Evolutionary conservation across 352 stramenopile genomes (phyloP).

Genomic region (Peronosclerospora sorghi): DNA sequence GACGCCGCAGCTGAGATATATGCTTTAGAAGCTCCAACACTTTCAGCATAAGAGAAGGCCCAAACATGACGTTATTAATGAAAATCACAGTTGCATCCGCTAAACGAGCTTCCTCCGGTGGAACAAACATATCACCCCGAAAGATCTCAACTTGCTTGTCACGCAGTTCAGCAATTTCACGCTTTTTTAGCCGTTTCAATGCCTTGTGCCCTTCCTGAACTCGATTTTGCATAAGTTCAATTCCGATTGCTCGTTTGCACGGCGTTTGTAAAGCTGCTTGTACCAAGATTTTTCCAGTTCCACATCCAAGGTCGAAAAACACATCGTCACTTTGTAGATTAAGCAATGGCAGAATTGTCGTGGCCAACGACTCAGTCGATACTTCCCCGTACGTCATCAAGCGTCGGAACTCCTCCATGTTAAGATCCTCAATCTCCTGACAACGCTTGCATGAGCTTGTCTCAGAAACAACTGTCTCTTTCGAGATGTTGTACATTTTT

Average conservation of each 20-base stretch:
- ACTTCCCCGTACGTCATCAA: slow-evolving; percentile 80
- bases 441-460: slow-evolving; percentile 50
- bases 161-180: slow-evolving; percentile 25
- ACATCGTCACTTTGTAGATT: slow-evolving; percentile 53
- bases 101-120: slow-evolving; percentile 36
- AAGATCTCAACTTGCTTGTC: slow-evolving; percentile 53
- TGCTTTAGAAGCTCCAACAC: slow-evolving; percentile 49
- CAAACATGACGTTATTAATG: slow-evolving; percentile 83
- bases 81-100: slow-evolving; percentile 76
- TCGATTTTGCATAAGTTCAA: slow-evolving; percentile 82
- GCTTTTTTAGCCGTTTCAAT: slow-evolving; percentile 34
- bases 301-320: slow-evolving; percentile 77
- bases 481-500: slow-evolving; percentile 63
- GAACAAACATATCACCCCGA: slow-evolving; percentile 63
- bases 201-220: slow-evolving; percentile 47
- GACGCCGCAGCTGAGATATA: slow-evolving; percentile 48
- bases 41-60: slow-evolving; percentile 62
- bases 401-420: slow-evolving; percentile 47
- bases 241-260: slow-evolving; percentile 52
- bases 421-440: slow-evolving; percentile 59
- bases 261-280: slow-evolving; percentile 62
- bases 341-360: slow-evolving; percentile 55
- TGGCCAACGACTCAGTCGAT: slow-evolving; percentile 48
- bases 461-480: slow-evolving; percentile 46
- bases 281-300: slow-evolving; percentile 71